Base-by-base conservation (phyloP, 1,284 basidiomycete genomes). In the Ustilago trichophora region DNA sequence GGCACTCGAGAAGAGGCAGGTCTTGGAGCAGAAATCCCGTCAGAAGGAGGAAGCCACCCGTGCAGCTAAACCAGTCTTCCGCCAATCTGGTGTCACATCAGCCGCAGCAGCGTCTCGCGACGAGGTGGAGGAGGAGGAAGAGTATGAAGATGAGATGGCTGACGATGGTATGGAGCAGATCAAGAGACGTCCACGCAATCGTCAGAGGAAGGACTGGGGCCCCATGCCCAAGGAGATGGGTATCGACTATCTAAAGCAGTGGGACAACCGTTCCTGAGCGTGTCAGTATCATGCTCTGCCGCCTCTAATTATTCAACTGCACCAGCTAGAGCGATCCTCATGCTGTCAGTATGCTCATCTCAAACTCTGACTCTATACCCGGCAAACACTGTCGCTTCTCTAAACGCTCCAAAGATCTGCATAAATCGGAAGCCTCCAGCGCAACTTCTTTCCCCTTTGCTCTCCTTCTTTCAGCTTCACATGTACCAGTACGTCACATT, bases 171-270 rank as follows among this genome's bases (percentile, higher is more conserved):
- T n/a, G n/a, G 68, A 59, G 8, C 47, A 53, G 26, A 58, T 66
- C 45, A 72, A 67, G 43, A 62, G 69, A 21, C 44, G 58, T 5
- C 51, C 63, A 21, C 54, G 69, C 25, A 72, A 53, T n/a, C 51
- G 55, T 19, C 58, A 62, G 13, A 40, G 64, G 18, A 67, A 53
- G 38, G 58, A 67, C 13, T 62, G 64, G 64, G 69, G 64, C 9
- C 63, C 58, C 9, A 72, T 66, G 64, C 69, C 69, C 0, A 65
- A 62, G 27, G 59, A 64, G 32, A 45, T 66, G 43, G 69, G 69
- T 16, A 60, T 72, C 51, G 69, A 72, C 38, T 72, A 72, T 37
- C 48, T 72, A 33, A 57, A 52, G 38, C 69, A 67, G 33, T 72
- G 62, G 57, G 64, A 67, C 18, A 48, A 42, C 8, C 62, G 62